Conservation (phyloP, 2,329 filamentous ascomycete genomes). For the Monilinia polystroma region DNA sequence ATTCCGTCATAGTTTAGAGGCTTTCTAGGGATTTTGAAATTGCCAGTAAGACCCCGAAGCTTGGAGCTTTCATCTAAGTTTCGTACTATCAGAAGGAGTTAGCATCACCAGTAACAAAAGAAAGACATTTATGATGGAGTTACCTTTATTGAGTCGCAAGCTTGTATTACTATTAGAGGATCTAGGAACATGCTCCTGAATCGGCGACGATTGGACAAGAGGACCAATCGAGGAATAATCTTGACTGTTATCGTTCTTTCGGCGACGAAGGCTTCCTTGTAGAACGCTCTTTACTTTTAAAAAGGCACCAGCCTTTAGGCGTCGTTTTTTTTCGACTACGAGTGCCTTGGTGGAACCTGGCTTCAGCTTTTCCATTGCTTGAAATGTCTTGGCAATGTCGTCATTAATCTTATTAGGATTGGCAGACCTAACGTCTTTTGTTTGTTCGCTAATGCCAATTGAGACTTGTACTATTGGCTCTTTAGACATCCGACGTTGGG, state of each 20-base stretch:
- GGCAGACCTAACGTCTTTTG: background rate
- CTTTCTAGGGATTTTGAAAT: slow-evolving; percentile 1
- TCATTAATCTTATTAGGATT: slow-evolving; percentile 19
- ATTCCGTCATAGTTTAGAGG: slow-evolving; percentile 5
- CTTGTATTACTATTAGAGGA: slow-evolving; percentile 24
- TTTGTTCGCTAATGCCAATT: background rate
- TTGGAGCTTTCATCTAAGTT: background rate
- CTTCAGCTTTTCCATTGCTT: slow-evolving; percentile 13
- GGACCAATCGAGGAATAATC: slow-evolving; percentile 26
- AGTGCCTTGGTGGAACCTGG: slow-evolving; percentile 18
- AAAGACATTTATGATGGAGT: background rate
- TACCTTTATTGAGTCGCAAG: slow-evolving; percentile 34
- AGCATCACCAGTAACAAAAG: background rate
- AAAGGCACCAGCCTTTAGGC: slow-evolving; percentile 31
- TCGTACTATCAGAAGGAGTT: background rate
- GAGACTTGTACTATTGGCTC: background rate
- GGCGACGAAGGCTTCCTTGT: slow-evolving; percentile 28
- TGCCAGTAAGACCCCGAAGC: background rate
- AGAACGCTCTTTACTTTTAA: slow-evolving; percentile 29
- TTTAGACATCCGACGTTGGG: background rate
- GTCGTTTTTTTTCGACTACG: slow-evolving; percentile 28
- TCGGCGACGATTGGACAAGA: slow-evolving; percentile 21
- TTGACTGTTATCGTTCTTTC: slow-evolving; percentile 24
- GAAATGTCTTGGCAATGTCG: slow-evolving; percentile 6
- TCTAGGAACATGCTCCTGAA: slow-evolving; percentile 22